Evolutionary conservation across 2,329 filamentous ascomycete species (phyloP).

Genomic region (Fusarium nematophilum): DNA sequence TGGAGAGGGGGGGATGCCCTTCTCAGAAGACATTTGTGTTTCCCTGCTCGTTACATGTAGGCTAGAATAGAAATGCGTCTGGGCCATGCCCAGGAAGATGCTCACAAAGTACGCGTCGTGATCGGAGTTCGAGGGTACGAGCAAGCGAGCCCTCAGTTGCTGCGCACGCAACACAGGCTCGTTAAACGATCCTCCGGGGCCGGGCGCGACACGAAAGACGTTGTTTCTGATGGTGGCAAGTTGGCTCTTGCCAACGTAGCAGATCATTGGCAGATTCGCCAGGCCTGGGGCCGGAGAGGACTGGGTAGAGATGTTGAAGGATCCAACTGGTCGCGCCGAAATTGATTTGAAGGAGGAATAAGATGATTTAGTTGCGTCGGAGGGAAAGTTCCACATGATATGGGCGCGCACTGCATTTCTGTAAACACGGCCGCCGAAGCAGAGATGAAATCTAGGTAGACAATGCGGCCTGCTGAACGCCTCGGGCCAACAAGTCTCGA

Average conservation of each 20-base stretch:
- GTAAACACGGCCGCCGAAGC: constrained; percentile 61
- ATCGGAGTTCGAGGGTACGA: constrained; percentile 60
- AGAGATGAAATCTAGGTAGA: constrained; percentile 58
- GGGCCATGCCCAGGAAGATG: constrained; percentile 67
- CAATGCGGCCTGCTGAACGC: constrained; percentile 46
- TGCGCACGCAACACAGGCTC: constrained; percentile 61
- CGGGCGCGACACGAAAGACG: constrained; percentile 58
- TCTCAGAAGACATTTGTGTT: constrained; percentile 41
- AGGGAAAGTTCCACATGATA: constrained; percentile 60
- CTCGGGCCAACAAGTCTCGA: constrained; percentile 58
- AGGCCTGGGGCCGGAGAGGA: constrained; percentile 38
- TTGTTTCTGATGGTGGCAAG: constrained; percentile 58
- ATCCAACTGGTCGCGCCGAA: constrained; percentile 50
- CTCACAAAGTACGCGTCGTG: constrained; percentile 65
- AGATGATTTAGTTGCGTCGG: constrained; percentile 39
- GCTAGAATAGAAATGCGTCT: constrained; percentile 61
- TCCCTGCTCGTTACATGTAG: constrained; percentile 37
- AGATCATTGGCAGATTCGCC: constrained; percentile 50
- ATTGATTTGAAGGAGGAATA: constrained; percentile 51
- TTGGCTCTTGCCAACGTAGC: constrained; percentile 61
- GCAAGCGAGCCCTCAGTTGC: constrained; percentile 57
- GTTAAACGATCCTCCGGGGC: constrained; percentile 56
- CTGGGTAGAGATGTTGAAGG: constrained; percentile 41
- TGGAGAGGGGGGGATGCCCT: constrained; percentile 40
- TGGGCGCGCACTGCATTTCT: constrained; percentile 59